phyloP scores from a whole-genome alignment of 2,329 filamentous ascomycete species.

The Tolypocladium paradoxum region DNA sequence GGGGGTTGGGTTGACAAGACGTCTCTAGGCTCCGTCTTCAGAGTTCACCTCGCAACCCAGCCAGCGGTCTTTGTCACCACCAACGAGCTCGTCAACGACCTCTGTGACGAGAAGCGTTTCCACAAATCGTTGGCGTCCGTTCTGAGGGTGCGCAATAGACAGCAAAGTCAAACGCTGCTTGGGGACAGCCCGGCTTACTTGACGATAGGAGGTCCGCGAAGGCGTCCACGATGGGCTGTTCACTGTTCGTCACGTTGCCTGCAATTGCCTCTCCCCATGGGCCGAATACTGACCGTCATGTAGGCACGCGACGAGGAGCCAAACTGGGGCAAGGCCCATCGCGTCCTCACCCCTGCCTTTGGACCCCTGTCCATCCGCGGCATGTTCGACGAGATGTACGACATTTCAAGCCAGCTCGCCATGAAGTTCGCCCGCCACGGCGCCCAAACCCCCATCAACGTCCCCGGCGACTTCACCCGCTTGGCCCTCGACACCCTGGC shows the following conservation, averaged over 20 bases:
- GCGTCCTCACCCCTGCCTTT: slow-evolving; percentile 57
- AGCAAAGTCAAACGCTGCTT: neutral
- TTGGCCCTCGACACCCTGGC: slow-evolving; percentile 63
- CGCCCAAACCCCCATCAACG: slow-evolving; percentile 41
- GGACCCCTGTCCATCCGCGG: slow-evolving; percentile 54
- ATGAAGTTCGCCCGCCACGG: slow-evolving; percentile 61
- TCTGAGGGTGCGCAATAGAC: slow-evolving; percentile 24
- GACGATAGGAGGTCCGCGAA: slow-evolving; percentile 39
- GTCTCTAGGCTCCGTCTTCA: slow-evolving; percentile 45
- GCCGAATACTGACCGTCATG: slow-evolving; percentile 12
- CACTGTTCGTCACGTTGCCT: slow-evolving; percentile 31
- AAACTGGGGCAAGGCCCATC: slow-evolving; percentile 58
- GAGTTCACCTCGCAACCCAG: slow-evolving; percentile 38
- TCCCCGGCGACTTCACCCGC: slow-evolving; percentile 60
- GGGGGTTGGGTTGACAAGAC: neutral
- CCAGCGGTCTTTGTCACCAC: slow-evolving; percentile 40
- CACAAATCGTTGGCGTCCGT: slow-evolving; percentile 41
- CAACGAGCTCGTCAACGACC: slow-evolving; percentile 48
- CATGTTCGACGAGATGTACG: slow-evolving; percentile 62
- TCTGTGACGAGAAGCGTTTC: slow-evolving; percentile 58
- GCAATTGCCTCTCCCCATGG: neutral
- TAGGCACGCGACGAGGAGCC: slow-evolving; percentile 35
- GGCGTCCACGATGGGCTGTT: slow-evolving; percentile 57
- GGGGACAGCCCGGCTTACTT: neutral
- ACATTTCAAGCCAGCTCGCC: slow-evolving; percentile 53